These are phyloP conservation scores for Leccinum pellstonianum DNA, from an alignment of 768 basidiomycete genomes.

Conservation along the genomic window DNA sequence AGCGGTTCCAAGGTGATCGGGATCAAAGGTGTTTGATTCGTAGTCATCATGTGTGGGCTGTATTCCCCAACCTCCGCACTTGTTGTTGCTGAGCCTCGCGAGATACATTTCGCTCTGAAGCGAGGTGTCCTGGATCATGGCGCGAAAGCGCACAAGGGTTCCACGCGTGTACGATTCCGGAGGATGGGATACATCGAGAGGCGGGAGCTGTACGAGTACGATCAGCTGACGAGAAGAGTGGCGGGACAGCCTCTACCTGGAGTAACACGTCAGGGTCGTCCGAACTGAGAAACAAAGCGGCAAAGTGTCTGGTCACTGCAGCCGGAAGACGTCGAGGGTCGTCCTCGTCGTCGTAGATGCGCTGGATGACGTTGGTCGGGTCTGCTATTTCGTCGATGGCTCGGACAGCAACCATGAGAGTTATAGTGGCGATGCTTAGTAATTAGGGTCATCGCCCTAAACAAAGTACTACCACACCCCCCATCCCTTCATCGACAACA, in stretches of 20 bases:
- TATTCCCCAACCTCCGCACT: constrained; percentile 78
- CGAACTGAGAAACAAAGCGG: constrained; percentile 38
- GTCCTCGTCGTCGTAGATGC: constrained; percentile 40
- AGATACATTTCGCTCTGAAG: constrained; percentile 72
- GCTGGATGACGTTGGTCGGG: constrained; percentile 48
- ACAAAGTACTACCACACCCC: constrained; percentile 3
- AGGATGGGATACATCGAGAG: constrained; percentile 46
- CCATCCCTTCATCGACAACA: constrained; percentile 12
- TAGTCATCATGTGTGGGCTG: constrained; percentile 29
- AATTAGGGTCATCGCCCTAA: constrained; percentile 4
- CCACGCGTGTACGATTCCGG: constrained; percentile 49
- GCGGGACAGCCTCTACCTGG: constrained; percentile 20
- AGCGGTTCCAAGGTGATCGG: constrained; percentile 58
- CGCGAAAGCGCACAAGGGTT: constrained; percentile 69
- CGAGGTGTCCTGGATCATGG: constrained; percentile 84
- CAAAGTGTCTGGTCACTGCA: constrained; percentile 48
- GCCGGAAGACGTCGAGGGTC: constrained; percentile 35
- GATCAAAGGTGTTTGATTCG: constrained; percentile 34
- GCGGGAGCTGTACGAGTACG: constrained; percentile 49
- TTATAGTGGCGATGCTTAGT: constrained; percentile 14
- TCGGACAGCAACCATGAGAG: constrained; percentile 51
- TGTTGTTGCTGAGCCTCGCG: constrained; percentile 39
- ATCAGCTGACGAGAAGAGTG: background rate
- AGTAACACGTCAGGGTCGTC: constrained; percentile 28
- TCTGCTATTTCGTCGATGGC: constrained; percentile 49